Evolutionary conservation across 176 grass and related monocot species (phyloP).

Genomic region (Canna indica): DNA sequence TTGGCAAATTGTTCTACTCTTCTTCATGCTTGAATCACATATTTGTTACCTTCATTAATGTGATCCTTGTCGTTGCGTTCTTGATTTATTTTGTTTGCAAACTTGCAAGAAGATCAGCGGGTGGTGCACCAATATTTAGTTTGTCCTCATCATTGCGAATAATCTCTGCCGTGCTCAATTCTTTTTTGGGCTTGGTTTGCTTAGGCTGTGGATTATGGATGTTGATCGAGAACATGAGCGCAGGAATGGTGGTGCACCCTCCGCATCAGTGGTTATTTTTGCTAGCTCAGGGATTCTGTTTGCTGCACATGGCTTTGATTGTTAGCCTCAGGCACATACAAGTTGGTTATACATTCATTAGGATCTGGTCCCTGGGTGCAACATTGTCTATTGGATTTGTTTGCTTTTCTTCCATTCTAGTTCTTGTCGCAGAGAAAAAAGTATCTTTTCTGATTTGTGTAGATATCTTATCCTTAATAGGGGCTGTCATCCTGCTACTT

Average conservation of each 20-base stretch:
- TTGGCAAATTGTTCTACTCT: slow-evolving; percentile 29
- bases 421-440: slow-evolving; percentile 28
- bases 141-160: slow-evolving; percentile 23
- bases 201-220: slow-evolving; percentile 42
- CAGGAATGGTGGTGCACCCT: slow-evolving; percentile 10
- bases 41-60: slow-evolving; percentile 3
- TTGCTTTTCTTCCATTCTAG: slow-evolving; percentile 36
- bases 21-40: slow-evolving; percentile 73
- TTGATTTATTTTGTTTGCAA: slow-evolving; percentile 34
- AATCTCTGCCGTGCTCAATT: slow-evolving; percentile 24
- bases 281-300: slow-evolving; percentile 36
- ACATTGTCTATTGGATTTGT: slow-evolving; percentile 31
- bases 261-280: slow-evolving; percentile 44
- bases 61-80: slow-evolving; percentile 21
- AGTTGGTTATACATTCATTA: slow-evolving; percentile 20
- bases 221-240: slow-evolving; percentile 28
- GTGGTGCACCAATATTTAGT: slow-evolving; percentile 12
- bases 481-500: slow-evolving; percentile 35
- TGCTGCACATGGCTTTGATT: slow-evolving; percentile 25
- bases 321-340: slow-evolving; percentile 26
- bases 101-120: slow-evolving; percentile 19
- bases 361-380: slow-evolving; percentile 23
- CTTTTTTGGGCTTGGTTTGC: slow-evolving; percentile 43
- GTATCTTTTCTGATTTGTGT: slow-evolving; percentile 32
- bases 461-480: slow-evolving; percentile 52